Conservation (phyloP, 768 basidiomycete species). For the Candolleomyces efflorescens region DNA sequence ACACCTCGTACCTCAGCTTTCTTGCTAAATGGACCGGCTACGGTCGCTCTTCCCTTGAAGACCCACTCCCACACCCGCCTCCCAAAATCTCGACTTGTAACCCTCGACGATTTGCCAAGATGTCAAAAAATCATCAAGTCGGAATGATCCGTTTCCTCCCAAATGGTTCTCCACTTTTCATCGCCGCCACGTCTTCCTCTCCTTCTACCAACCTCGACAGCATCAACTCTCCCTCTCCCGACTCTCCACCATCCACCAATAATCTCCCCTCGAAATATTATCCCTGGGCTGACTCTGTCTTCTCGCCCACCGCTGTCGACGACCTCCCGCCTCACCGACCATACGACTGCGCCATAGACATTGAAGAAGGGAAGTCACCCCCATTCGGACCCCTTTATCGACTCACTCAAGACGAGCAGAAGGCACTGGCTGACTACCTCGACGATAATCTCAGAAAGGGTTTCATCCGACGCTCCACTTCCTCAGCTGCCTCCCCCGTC, state of each 20-base stretch:
- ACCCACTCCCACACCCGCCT: constrained; percentile 3
- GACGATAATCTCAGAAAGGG: constrained; percentile 29
- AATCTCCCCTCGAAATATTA: neutral
- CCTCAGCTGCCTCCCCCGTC: constrained; percentile 26
- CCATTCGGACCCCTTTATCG: constrained; percentile 7
- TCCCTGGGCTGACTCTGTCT: constrained; percentile 3
- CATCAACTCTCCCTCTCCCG: neutral
- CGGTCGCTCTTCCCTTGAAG: constrained; percentile 15
- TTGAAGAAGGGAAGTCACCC: constrained; percentile 10
- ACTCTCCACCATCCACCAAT: neutral
- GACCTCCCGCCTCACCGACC: constrained; percentile 6
- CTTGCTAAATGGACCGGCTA: constrained; percentile 15
- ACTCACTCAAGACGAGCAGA: constrained; percentile 24
- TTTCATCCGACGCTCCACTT: constrained; percentile 29
- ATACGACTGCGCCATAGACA: constrained; percentile 8
- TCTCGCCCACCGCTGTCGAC: neutral
- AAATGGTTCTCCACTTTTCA: constrained; percentile 11
- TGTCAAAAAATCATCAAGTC: constrained; percentile 12
- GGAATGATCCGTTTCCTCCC: constrained; percentile 7
- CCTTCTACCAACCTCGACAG: constrained; percentile 1
- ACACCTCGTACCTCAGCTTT: constrained; percentile 5
- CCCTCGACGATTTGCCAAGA: constrained; percentile 16
- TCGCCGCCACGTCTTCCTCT: constrained; percentile 10
- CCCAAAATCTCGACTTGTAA: constrained; percentile 15
- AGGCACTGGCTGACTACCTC: constrained; percentile 30